Base-by-base conservation (phyloP, 1,284 basidiomycete genomes). In the Cutaneotrichosporon sp. region DNA sequence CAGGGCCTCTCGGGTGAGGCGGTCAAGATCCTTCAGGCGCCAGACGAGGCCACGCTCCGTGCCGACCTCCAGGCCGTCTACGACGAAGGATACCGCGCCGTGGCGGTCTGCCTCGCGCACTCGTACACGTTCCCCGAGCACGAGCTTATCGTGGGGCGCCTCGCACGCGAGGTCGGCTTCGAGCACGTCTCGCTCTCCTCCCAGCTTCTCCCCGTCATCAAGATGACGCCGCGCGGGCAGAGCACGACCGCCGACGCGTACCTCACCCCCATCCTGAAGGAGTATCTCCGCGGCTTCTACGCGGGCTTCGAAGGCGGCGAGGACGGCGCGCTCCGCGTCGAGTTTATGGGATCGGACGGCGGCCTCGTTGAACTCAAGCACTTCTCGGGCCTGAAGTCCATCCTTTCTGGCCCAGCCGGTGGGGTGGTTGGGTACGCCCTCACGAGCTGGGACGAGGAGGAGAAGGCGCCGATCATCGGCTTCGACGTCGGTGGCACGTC, bases 181-280 rank as follows among this genome's bases (percentile, higher is more conserved):
- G 25, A 65, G 27, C 91, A 97, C 60, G 86, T 98, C 67, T 95
- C 92, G 9, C 86, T 92, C 68, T 95, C 92, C 0, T 89, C 91
- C 1, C 86, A 89, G 65, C 84, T 97, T 10, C 86, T 94, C 58
- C 91, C 95, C 2, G 95, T 95, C 92, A 95, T 97, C 91, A 64
- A 68, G 78, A 90, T 97, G 84, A 92, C 97, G 5, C 89, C 93
- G 0, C 88, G 95, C 4, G 95, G 93, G 0, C 87, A 90, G 4
- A 95, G 92, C 0, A 88, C 92, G 0, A 97, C 93, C 0, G 95
- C 93, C 0, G 95, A 98, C 71, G 95, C 95, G 2, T 99, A 99
- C 76, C 86, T 98, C 33, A 97, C 95, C 0, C 95, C 95, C 1
- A 90, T 97, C 52, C 80, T 97, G 33, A 82, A 85, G 24, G 84